phyloP scores from a whole-genome alignment of 192 early-diverging fungal species.

The Fimicolochytrium jonesii region DNA sequence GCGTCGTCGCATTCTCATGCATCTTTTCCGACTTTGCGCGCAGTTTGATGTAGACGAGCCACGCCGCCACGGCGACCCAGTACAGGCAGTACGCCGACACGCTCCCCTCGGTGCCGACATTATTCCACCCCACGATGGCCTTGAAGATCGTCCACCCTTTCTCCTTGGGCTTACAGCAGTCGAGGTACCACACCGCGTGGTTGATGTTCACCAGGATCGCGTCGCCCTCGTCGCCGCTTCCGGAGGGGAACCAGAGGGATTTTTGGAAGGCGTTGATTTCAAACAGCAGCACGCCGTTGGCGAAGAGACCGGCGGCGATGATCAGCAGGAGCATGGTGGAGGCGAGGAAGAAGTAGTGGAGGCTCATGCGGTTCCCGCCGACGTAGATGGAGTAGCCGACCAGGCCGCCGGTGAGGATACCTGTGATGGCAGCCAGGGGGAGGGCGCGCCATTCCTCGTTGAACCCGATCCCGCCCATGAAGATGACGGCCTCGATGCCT shows the following conservation, averaged over 20 bases:
- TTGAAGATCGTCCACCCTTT: constrained; percentile 70
- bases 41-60: constrained; percentile 50
- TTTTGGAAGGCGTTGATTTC: constrained; percentile 64
- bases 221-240: constrained; percentile 63
- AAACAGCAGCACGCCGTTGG: constrained; percentile 61
- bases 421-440: constrained; percentile 74
- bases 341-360: constrained; percentile 75
- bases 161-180: constrained; percentile 53
- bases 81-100: constrained; percentile 75
- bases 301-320: constrained; percentile 76
- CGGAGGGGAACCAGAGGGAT: constrained; percentile 27
- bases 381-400: constrained; percentile 75
- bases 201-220: constrained; percentile 52
- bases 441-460: constrained; percentile 61
- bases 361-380: constrained; percentile 60
- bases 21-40: too few species aligned
- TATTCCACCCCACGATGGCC: constrained; percentile 73
- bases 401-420: constrained; percentile 59
- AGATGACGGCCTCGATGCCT: constrained; percentile 84
- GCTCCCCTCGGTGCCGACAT: constrained; percentile 67
- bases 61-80: constrained; percentile 61
- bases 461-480: constrained; percentile 79
- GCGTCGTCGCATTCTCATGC: not conserved
- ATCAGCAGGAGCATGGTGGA: constrained; percentile 72
- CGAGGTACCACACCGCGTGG: constrained; percentile 55